Evolutionary conservation across 169 alveolate genomes (phyloP).

Genomic region (Plasmodium falciparum): DNA sequence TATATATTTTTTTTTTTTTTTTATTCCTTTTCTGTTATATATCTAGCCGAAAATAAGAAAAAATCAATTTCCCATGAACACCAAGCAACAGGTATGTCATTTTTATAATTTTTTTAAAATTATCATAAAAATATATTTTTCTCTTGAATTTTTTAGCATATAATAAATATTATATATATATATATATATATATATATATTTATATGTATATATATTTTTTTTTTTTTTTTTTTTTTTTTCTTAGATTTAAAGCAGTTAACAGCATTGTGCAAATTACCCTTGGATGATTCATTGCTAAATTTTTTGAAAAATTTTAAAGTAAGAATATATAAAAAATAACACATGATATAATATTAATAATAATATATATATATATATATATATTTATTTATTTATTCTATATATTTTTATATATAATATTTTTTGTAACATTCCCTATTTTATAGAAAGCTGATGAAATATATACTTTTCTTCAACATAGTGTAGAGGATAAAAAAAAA

Average conservation of each 20-base stretch:
- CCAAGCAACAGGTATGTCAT: slow-evolving; percentile 33
- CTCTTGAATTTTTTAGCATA: background rate
- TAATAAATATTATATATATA: background rate
- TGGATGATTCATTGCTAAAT: slow-evolving; percentile 59
- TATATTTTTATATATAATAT: background rate
- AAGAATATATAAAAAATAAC: background rate
- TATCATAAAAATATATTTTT: background rate
- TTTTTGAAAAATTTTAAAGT: slow-evolving; percentile 67
- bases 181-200: background rate
- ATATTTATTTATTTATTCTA: background rate
- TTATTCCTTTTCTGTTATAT: background rate
- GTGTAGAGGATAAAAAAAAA: slow-evolving; percentile 69
- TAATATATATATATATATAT: background rate
- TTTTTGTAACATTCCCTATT: background rate
- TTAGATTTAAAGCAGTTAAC: slow-evolving; percentile 67
- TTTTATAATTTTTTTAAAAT: background rate
- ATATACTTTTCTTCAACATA: slow-evolving; percentile 67
- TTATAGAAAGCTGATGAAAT: slow-evolving; percentile 67
- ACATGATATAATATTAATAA: no score
- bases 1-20: background rate
- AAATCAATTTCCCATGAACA: slow-evolving; percentile 35
- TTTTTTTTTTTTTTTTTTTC: slow-evolving; percentile 13
- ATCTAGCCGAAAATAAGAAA: slow-evolving; percentile 40
- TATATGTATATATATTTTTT: no score
- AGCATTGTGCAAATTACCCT: slow-evolving; percentile 55